Percentiles rank a stretch among this genome's conserved stretches.
Conservation (phyloP, 345 rosid genomes). For the Pugionium dolabratum region DNA sequence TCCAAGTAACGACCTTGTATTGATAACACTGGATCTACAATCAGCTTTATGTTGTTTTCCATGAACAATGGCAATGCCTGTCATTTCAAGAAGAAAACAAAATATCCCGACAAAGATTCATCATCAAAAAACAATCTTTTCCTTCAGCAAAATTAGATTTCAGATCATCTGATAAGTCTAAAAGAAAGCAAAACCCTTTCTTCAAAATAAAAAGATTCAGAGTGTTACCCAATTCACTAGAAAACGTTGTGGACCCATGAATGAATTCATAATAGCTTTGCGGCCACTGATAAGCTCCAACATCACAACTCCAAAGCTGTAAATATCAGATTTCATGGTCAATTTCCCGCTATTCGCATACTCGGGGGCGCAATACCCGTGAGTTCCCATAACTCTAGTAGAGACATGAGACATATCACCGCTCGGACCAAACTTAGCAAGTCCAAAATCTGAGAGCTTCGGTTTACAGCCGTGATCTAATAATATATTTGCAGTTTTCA, state of each 20-base stretch:
- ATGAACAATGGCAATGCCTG: constrained; percentile 45
- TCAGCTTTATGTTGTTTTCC: constrained; percentile 19
- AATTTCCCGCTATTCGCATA: constrained; percentile 56
- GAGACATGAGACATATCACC: constrained; percentile 62
- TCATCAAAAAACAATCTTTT: neutral
- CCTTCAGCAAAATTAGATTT: neutral
- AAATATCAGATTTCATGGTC: constrained; percentile 65
- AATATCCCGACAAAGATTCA: neutral
- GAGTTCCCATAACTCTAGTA: constrained; percentile 73
- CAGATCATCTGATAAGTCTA: neutral
- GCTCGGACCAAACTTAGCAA: constrained; percentile 68
- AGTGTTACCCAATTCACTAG: constrained; percentile 61
- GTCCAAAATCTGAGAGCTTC: constrained; percentile 75
- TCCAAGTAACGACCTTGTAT: constrained; percentile 37
- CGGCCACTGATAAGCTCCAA: constrained; percentile 71
- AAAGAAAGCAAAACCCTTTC: neutral
- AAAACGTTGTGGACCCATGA: constrained; percentile 33
- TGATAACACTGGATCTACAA: constrained; percentile 58
- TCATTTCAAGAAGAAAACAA: neutral
- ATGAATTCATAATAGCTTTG: constrained; percentile 43
- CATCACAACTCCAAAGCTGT: constrained; percentile 67
- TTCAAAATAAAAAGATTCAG: neutral
- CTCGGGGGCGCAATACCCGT: constrained; percentile 80
- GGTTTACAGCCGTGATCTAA: constrained; percentile 51
- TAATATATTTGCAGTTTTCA: constrained; percentile 64